Evolutionary conservation across 164 flowering plant genomes (phyloP), one percentile per base, ranked within the genome.

Genomic region (Vitis riparia): DNA sequence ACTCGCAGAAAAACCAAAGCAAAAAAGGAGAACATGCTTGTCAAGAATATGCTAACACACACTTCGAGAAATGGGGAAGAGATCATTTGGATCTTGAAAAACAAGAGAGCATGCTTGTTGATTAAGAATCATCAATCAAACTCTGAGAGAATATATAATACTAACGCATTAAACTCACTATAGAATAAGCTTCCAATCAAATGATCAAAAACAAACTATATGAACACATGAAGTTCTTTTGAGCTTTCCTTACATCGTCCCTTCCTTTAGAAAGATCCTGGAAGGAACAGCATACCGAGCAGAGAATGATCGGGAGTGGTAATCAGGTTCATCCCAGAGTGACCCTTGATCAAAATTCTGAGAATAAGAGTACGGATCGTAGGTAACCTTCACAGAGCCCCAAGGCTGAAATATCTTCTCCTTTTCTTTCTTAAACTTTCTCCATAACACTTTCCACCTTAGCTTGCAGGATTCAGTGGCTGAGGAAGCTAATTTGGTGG

Each of bases 281-380:
- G 86, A 81, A 12, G 89, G 85, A 67, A 76, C 84, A 47, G 91
- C 88, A 59, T 78, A 90, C 48, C 94, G 73, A 8, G 84, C 88
- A 0, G 94, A 86, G 82, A 90, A 90, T 4, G 94, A 90, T 16
- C 94, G 79, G 55, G 81, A 76, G 59, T 84, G 84, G 57, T 77
- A 72, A 37, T 88, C 91, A 1, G 83, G 88, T 59, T 88, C 92
- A 27, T 71, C 63, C 78, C 78, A 80, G n/a, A 71, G 75, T 2
- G 66, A 68, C 60, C 89, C 94, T 30, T 88, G 84, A 82, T 90
- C 94, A 62, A 90, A 90, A 73, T 90, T 90, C 82, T 83, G 88
- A 17, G 77, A 63, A 47, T 90, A 90, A n/a, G 82, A 72, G 51
- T 79, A 76, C 2, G 81, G 78, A 81, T 88, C 87, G 71, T 89